A percentile compares a stretch with the other conserved stretches of the same genome.
These are phyloP conservation scores for Coemansia sp. DNA, from an alignment of 192 early-diverging fungal genomes.

Conservation along the genomic window DNA sequence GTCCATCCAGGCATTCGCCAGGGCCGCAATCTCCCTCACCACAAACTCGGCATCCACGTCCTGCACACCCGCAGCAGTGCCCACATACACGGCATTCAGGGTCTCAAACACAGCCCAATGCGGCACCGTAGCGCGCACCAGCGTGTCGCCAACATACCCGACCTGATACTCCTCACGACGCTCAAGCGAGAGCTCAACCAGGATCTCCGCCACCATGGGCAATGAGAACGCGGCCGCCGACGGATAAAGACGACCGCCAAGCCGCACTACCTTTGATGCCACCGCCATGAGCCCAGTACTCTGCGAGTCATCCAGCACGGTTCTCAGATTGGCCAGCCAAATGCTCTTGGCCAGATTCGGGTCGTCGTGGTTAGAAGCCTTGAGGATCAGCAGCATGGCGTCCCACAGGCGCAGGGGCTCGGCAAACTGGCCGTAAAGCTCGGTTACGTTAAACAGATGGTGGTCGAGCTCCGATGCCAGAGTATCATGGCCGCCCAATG, in stretches of 20 bases:
- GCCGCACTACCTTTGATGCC: constrained; percentile 11
- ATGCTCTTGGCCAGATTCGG: constrained; percentile 24
- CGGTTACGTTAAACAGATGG: constrained; percentile 30
- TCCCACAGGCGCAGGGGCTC: constrained; percentile 53
- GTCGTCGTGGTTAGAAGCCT: constrained; percentile 58
- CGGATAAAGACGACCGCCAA: constrained; percentile 41
- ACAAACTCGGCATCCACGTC: constrained; percentile 11
- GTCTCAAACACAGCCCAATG: constrained; percentile 39
- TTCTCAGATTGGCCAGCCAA: constrained; percentile 35
- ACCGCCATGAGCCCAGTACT: constrained; percentile 36
- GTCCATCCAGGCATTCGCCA: constrained; percentile 25
- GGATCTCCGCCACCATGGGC: constrained; percentile 11
- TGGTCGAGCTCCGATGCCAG: constrained; percentile 15
- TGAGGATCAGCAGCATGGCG: constrained; percentile 57
- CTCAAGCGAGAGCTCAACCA: constrained; percentile 25
- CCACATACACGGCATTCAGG: constrained; percentile 19
- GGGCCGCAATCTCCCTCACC: constrained; percentile 26
- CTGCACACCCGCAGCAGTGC: neutral
- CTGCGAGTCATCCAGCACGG: constrained; percentile 25
- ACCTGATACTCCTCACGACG: constrained; percentile 14
- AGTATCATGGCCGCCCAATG: constrained; percentile 13
- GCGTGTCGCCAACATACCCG: constrained; percentile 12
- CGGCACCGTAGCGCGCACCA: constrained; percentile 31
- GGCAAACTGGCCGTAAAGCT: constrained; percentile 58
- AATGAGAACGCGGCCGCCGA: constrained; percentile 47